Evolutionary conservation across 108 stramenopile species (phyloP).

Genomic region (Cyclotella sp.): DNA sequence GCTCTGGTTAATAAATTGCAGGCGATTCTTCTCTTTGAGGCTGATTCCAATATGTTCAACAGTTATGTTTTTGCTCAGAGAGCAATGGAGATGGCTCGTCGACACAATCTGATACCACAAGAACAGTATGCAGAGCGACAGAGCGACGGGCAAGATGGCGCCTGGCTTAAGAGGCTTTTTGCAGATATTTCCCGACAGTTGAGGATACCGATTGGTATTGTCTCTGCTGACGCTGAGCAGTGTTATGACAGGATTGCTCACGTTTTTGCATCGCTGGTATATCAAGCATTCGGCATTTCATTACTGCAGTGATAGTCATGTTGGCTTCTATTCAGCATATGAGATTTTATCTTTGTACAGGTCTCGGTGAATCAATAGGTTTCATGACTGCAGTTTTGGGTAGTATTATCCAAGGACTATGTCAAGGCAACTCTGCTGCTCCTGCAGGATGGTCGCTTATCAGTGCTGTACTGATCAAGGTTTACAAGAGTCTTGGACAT

Average conservation of each 20-base stretch:
- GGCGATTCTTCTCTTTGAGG: conserved; percentile 28
- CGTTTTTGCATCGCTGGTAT: conserved; percentile 9
- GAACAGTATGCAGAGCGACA: conserved; percentile 9
- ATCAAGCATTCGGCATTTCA: conserved; percentile 2
- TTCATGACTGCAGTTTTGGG: neutral
- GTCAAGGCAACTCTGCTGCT: conserved; percentile 16
- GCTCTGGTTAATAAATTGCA: conserved; percentile 21
- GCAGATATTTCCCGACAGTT: conserved; percentile 4
- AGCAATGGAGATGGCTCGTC: neutral
- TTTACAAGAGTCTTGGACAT: conserved; percentile 2
- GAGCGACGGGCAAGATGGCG: conserved; percentile 14
- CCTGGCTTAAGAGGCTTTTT: conserved; percentile 1
- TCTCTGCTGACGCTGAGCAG: neutral
- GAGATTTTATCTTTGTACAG: conserved; percentile 10
- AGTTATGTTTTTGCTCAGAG: neutral
- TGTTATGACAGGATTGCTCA: conserved; percentile 17
- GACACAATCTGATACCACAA: conserved; percentile 6
- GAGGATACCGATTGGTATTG: neutral
- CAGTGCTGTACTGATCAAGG: neutral
- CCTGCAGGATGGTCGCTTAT: conserved; percentile 9
- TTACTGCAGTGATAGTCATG: conserved; percentile 1
- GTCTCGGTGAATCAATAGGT: conserved; percentile 6
- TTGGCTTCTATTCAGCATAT: conserved; percentile 8
- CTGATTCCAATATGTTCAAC: conserved; percentile 21
- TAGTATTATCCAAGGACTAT: conserved; percentile 11